Base-by-base conservation (phyloP, 1,284 basidiomycete genomes). In the Ustilago vetiveriae region DNA sequence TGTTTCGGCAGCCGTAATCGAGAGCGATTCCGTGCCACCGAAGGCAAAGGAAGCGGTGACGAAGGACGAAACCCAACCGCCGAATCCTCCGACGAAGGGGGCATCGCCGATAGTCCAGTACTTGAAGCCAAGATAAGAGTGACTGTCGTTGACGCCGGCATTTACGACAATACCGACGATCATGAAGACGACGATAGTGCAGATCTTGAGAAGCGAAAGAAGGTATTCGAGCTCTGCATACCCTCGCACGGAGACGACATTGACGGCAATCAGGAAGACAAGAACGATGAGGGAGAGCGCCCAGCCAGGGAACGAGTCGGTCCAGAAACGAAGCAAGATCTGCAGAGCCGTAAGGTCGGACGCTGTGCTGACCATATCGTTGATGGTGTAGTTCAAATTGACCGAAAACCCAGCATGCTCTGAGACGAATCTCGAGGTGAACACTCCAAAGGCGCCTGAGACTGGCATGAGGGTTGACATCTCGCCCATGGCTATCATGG, bases 1-100 rank as follows among this genome's bases (percentile, higher is more conserved):
- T 6, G 74, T 72, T 29, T 78, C 75, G 2, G 63, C 72, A 1
- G 72, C 73, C 10, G 72, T 69, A 36, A 72, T 49, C 16, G 50
- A 44, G 4, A 74, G 58, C 9, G 50, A 89, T 82, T 94, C 92
- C 16, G 91, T 92, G 40, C 37, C 88, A 87, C 35, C 90, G 84
- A 89, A 59, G 4, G 63, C 63, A 19, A 62, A 66, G 2, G 71
- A 92, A n/a, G 89, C 90, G 85, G 92, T 94, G 6, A 90, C 90
- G 13, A 92, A 91, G 30, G 82, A 71, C 6, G 76, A 74, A 17
- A 81, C 76, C 14, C 78, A 71, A n/a, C 60, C 59, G 24, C 73
- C 74, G 40, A 82, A 82, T 6, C 75, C 82, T 22, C 70, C 70
- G 26, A 62, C 62, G 39, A 81, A 79, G 82, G 83, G 86, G 2